Evolutionary conservation across 768 basidiomycete species (phyloP).

Genomic region (Lactarius hengduanensis): DNA sequence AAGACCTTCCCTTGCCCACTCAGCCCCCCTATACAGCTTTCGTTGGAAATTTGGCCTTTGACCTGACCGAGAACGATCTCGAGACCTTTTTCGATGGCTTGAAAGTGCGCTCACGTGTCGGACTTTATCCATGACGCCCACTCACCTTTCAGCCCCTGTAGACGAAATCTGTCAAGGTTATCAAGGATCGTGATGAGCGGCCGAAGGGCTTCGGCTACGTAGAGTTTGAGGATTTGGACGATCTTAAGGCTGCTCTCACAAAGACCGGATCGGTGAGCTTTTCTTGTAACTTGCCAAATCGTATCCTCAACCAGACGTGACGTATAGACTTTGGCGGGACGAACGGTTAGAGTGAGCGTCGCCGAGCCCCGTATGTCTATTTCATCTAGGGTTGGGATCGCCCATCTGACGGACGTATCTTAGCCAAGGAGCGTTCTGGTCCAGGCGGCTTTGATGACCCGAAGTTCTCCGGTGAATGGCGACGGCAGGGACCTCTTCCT

Average conservation of each 20-base stretch:
- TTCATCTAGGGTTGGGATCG: neutral
- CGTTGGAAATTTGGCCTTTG: slow-evolving; percentile 93
- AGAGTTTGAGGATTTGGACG: slow-evolving; percentile 87
- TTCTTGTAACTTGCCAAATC: neutral
- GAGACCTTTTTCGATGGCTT: slow-evolving; percentile 72
- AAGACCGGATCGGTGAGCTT: slow-evolving; percentile 66
- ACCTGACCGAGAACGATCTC: slow-evolving; percentile 81
- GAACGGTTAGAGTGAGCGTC: slow-evolving; percentile 86
- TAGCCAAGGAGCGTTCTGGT: slow-evolving; percentile 74
- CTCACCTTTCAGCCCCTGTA: slow-evolving; percentile 34
- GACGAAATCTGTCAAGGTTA: slow-evolving; percentile 88
- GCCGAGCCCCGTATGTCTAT: slow-evolving; percentile 86
- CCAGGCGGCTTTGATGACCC: slow-evolving; percentile 61
- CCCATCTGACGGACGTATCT: slow-evolving; percentile 6
- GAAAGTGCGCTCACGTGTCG: slow-evolving; percentile 44
- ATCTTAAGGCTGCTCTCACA: slow-evolving; percentile 77
- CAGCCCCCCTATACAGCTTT: slow-evolving; percentile 96
- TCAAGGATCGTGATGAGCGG: slow-evolving; percentile 89
- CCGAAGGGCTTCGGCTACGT: slow-evolving; percentile 98
- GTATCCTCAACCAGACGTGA: neutral
- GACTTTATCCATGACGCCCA: neutral
- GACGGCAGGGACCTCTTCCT: slow-evolving; percentile 84
- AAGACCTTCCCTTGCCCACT: slow-evolving; percentile 95
- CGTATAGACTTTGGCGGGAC: slow-evolving; percentile 64
- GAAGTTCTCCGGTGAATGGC: slow-evolving; percentile 84